These are phyloP conservation scores for Alternaria solani DNA, from an alignment of 2,329 filamentous ascomycete species.

Conservation along the genomic window DNA sequence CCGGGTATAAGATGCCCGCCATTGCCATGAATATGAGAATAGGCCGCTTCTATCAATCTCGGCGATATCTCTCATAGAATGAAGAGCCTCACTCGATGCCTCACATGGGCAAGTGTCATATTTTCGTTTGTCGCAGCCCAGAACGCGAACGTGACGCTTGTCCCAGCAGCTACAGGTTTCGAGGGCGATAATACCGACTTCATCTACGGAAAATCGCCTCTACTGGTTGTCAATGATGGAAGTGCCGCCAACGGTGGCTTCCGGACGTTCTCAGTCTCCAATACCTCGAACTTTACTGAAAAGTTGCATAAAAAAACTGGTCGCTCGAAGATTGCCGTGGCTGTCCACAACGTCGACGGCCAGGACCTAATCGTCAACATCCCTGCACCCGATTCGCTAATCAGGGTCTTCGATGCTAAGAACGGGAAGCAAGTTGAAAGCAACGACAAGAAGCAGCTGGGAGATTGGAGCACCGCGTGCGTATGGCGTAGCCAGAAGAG, in stretches of 20 bases:
- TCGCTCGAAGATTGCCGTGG: constrained; percentile 38
- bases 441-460: constrained; percentile 36
- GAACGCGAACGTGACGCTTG: constrained; percentile 30
- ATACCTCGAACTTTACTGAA: constrained; percentile 18
- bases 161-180: constrained; percentile 34
- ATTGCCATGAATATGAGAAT: neutral
- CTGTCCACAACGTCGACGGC: constrained; percentile 33
- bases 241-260: constrained; percentile 42
- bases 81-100: constrained; percentile 1
- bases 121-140: constrained; percentile 18
- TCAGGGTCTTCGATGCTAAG: constrained; percentile 34
- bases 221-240: constrained; percentile 38
- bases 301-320: constrained; percentile 33
- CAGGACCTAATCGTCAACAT: constrained; percentile 39
- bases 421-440: constrained; percentile 23
- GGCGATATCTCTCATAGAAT: neutral
- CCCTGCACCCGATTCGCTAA: constrained; percentile 39
- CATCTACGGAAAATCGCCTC: constrained; percentile 30
- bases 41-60: neutral
- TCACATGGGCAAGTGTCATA: constrained; percentile 16
- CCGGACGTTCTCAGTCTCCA: constrained; percentile 24
- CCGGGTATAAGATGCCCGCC: constrained; percentile 4
- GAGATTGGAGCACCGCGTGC: constrained; percentile 43
- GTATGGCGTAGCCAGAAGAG: constrained; percentile 39
- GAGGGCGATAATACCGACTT: constrained; percentile 42